Base-by-base conservation (phyloP, 208 protist species). In the Vickermania ingenoplastis region DNA sequence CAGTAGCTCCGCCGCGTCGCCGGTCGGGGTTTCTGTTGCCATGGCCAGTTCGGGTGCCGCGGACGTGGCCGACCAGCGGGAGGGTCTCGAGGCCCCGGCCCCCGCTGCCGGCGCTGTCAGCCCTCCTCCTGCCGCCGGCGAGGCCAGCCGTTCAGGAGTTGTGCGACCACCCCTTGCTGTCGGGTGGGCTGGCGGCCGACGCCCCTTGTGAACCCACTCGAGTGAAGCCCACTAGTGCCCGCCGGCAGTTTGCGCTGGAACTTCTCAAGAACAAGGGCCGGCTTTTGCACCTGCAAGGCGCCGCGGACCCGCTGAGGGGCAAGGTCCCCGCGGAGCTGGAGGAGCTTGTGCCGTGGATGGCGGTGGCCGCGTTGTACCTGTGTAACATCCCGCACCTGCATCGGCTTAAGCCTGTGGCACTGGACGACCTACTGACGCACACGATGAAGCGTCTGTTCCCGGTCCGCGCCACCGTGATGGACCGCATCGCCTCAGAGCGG, bases 81-180 rank as follows among this genome's bases (percentile, higher is more conserved):
- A 63, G 4, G 54, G 11, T 45, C 11, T 45, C 29, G 17, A 5
- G 21, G 24, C 50, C 5, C 50, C 13, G 50, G 50, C 5, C 22
- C 21, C 11, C 36, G 11, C 36, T 7, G 11, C 36, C 36, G 36
- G 7, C 11, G 36, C 7, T 54, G 5, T 54, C 11, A 26, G 21
- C 5, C 50, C 24, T 21, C 21, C 24, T 54, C 36, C 7, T 7
- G 11, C 11, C 36, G 17, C 24, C 21, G 7, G 13, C 4, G 25
- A 41, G 11, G 4, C 27, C 26, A 14, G 11, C 51, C 36, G 14
- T 71, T 25, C 41, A 60, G 30, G 69, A 63, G 2, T 52, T 71
- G 1, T 69, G 64, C 51, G 65, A 76, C 49, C 41, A 76, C 55
- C 64, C 70, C 3, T 50, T 76, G 3, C 56, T 76, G 1, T 50